Conservation (phyloP, 192 early-diverging fungal species). For the Gigaspora rosea region DNA sequence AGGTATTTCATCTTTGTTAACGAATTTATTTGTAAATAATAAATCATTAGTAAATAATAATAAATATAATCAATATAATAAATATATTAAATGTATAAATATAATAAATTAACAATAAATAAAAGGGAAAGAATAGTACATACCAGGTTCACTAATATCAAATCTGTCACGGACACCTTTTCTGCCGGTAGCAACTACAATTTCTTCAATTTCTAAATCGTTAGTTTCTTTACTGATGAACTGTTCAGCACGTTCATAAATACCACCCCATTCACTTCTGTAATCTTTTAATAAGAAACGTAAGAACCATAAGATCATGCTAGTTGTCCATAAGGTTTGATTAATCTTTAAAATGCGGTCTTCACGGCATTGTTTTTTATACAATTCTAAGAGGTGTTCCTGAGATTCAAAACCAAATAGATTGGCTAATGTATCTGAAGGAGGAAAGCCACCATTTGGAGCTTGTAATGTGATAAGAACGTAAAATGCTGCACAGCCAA, state of each 20-base stretch:
- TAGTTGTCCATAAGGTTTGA: constrained; percentile 19
- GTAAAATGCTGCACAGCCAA: not conserved
- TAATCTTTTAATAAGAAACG: constrained; percentile 18
- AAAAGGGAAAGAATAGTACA: not conserved
- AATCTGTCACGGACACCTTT: constrained; percentile 15
- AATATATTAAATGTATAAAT: too few relatives aligned
- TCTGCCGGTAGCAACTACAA: constrained; percentile 2
- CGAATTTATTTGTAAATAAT: too few relatives aligned
- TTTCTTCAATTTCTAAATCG: not conserved
- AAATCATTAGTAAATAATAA: too few relatives aligned
- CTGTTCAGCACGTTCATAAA: constrained; percentile 26
- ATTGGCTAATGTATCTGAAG: not conserved
- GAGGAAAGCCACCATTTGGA: too few relatives aligned
- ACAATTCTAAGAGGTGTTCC: not conserved
- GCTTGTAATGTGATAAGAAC: too few relatives aligned
- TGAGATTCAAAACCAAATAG: not conserved
- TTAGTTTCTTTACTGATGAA: not conserved
- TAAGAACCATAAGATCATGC: constrained; percentile 30
- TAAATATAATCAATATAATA: too few relatives aligned
- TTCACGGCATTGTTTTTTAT: not conserved
- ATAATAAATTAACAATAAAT: not conserved
- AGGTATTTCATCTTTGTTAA: too few relatives aligned
- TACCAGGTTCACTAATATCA: constrained; percentile 15
- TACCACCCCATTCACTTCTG: constrained; percentile 2
- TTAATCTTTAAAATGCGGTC: not conserved